Evolutionary conservation across 495 filamentous ascomycete species (phyloP).

Genomic region (Hypoxylon cercidicola): DNA sequence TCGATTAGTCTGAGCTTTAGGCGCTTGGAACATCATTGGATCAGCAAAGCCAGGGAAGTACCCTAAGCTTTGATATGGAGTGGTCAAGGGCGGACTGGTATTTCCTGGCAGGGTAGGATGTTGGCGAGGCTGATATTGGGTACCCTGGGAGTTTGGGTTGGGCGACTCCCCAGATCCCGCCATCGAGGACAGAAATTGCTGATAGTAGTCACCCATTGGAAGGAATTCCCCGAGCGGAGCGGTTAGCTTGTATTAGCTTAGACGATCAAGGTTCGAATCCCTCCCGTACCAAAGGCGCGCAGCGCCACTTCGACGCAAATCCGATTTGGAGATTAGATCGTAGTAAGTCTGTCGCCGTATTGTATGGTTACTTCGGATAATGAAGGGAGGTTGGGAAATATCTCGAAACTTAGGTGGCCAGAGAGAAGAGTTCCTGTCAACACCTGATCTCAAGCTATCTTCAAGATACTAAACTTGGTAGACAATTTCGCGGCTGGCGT

Average conservation of each 20-base stretch:
- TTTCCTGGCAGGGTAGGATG: conserved; percentile 43
- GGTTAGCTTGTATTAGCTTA: conserved; percentile 24
- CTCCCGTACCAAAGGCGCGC: conserved; percentile 22
- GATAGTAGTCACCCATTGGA: conserved; percentile 62
- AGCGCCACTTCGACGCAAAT: conserved; percentile 18
- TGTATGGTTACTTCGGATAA: conserved; percentile 10
- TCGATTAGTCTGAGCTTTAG: conserved; percentile 60
- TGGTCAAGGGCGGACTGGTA: conserved; percentile 47
- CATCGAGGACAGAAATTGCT: conserved; percentile 59
- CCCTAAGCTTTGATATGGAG: conserved; percentile 55
- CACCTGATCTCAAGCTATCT: conserved; percentile 9
- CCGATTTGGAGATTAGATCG: conserved; percentile 14
- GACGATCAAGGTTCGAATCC: conserved; percentile 14
- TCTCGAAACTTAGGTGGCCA: conserved; percentile 9
- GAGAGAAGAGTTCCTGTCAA: conserved; percentile 6
- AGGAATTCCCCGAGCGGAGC: conserved; percentile 28
- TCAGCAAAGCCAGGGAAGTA: conserved; percentile 60
- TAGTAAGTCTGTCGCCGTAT: conserved; percentile 14
- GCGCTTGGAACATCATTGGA: conserved; percentile 58
- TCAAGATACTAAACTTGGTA: conserved; percentile 9
- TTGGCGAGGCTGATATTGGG: conserved; percentile 48
- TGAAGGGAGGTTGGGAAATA: conserved; percentile 1
- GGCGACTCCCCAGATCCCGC: conserved; percentile 54
- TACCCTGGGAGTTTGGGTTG: conserved; percentile 48
- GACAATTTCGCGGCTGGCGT: conserved; percentile 15